A percentile compares a stretch with the other conserved stretches of the same genome.
phyloP scores from a whole-genome alignment of 2,329 filamentous ascomycete species.

The Alternaria gaisen region DNA sequence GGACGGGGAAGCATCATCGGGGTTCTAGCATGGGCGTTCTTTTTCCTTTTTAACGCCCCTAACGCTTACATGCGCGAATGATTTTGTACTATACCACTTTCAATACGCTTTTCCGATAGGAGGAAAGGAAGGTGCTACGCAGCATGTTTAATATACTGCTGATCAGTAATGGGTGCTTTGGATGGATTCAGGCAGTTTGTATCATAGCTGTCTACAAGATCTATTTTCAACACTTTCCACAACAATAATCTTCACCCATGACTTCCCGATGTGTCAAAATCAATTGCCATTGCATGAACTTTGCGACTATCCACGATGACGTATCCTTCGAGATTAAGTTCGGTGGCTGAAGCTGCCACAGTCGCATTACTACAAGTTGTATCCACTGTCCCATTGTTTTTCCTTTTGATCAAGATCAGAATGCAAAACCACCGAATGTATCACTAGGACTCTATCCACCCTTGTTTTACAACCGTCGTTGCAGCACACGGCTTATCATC shows the following conservation, averaged over 20 bases:
- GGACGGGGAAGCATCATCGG: constrained; percentile 15
- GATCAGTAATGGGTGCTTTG: constrained; percentile 5
- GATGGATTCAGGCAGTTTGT: neutral
- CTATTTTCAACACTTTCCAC: neutral
- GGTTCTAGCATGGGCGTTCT: constrained; percentile 3
- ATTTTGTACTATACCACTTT: constrained; percentile 31
- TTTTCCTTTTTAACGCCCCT: constrained; percentile 14
- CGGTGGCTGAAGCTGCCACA: constrained; percentile 7
- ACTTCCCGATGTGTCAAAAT: neutral
- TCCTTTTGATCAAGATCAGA: neutral
- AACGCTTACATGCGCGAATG: constrained; percentile 24
- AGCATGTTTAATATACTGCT: neutral
- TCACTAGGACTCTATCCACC: neutral
- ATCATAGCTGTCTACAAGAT: constrained; percentile 5
- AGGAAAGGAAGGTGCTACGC: constrained; percentile 2
- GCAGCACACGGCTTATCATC: neutral
- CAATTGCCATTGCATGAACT: neutral
- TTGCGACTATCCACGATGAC: neutral
- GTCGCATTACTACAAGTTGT: constrained; percentile 3
- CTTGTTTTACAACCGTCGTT: neutral
- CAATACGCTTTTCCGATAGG: constrained; percentile 5
- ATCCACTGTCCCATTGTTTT: neutral
- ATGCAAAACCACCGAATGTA: neutral
- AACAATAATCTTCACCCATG: neutral
- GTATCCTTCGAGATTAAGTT: neutral